phyloP scores from a whole-genome alignment of 768 basidiomycete genomes.

The Chalciporus piperatus region DNA sequence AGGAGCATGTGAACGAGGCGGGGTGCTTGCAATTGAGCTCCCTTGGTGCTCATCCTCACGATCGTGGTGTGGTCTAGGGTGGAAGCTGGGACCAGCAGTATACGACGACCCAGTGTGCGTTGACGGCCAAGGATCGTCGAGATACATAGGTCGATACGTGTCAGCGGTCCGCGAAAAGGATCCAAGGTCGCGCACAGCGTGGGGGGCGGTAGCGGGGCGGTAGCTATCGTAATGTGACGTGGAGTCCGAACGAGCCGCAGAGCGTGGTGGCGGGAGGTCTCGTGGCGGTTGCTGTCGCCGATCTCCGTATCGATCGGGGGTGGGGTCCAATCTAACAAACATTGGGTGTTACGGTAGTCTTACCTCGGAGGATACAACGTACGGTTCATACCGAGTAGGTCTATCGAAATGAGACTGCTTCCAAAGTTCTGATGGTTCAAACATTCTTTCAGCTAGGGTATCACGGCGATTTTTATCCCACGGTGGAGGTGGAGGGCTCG shows the following conservation, averaged over 20 bases:
- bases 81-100: constrained; percentile 28
- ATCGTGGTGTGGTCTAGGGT: constrained; percentile 23
- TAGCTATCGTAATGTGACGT: constrained; percentile 46
- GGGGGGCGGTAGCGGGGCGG: constrained; percentile 38
- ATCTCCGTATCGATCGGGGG: constrained; percentile 36
- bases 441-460: constrained; percentile 50
- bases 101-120: constrained; percentile 12
- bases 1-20: constrained; percentile 21
- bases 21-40: constrained; percentile 34
- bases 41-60: constrained; percentile 25
- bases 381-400: constrained; percentile 39
- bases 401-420: constrained; percentile 55
- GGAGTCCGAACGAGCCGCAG: constrained; percentile 32
- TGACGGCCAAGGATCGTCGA: constrained; percentile 31
- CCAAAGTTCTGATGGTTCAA: constrained; percentile 75
- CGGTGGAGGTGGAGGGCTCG: constrained; percentile 30
- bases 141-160: constrained; percentile 51
- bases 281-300: constrained; percentile 32
- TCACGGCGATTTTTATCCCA: constrained; percentile 36
- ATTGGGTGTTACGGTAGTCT: constrained; percentile 14
- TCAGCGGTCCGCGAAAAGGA: constrained; percentile 39
- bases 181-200: constrained; percentile 39
- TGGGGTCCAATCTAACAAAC: constrained; percentile 24
- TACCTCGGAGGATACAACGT: constrained; percentile 29
- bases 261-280: constrained; percentile 38